phyloP scores from a whole-genome alignment of 31 red algal species.

The Porphyra umbilicalis region DNA sequence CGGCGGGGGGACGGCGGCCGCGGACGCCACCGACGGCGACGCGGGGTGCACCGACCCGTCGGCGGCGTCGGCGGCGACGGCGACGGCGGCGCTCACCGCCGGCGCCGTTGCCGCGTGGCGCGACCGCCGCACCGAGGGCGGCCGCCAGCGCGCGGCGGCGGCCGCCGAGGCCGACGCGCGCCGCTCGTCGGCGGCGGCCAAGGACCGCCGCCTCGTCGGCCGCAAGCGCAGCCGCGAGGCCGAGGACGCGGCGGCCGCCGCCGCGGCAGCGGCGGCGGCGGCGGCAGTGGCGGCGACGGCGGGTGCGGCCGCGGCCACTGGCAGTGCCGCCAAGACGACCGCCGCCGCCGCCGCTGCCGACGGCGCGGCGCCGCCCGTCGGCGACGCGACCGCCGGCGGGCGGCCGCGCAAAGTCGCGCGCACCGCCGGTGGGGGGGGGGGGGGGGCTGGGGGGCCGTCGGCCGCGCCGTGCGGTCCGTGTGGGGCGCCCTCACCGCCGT shows the following conservation, averaged over 20 bases:
- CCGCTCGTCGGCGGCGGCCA: background rate
- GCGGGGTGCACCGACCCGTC: too few species aligned
- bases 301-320: background rate
- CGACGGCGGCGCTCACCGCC: conserved; percentile 2
- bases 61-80: conserved; percentile 14
- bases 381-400: background rate
- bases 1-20: conserved; percentile 1
- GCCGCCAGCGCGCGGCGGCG: background rate
- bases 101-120: conserved; percentile 5
- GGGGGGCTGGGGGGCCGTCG: background rate
- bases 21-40: conserved; percentile 11
- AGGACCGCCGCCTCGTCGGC: background rate
- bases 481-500: background rate
- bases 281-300: background rate
- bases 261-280: background rate
- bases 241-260: background rate
- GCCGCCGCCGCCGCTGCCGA: background rate
- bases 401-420: background rate
- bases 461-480: background rate
- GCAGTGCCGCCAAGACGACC: background rate
- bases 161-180: conserved; percentile 4
- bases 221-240: background rate
- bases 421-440: conserved; percentile 14
- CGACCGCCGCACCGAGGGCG: background rate
- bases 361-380: conserved; percentile 8